phyloP scores from a whole-genome alignment of 305 asterid species.

The Rubia balearica region DNA sequence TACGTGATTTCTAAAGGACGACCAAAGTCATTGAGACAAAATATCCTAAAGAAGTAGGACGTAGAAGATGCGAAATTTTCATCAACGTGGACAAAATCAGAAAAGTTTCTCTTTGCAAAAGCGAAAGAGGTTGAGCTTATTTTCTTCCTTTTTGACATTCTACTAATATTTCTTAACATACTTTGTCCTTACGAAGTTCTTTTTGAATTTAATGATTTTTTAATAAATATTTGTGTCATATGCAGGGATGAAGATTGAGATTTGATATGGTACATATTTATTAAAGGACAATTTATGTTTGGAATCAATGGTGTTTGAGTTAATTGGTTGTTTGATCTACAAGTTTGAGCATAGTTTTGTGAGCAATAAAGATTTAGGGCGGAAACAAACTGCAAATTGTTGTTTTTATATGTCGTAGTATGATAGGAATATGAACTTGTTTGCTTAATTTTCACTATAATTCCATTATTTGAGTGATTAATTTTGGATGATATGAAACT shows the following conservation, averaged over 20 bases:
- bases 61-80: neutral
- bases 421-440: too few relatives aligned
- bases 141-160: neutral
- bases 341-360: too few relatives aligned
- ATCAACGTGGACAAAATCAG: neutral
- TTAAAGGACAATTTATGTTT: neutral
- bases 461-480: too few relatives aligned
- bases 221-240: too few relatives aligned
- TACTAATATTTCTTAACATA: too few relatives aligned
- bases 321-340: too few relatives aligned
- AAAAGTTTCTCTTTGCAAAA: neutral
- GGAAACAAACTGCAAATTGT: too few relatives aligned
- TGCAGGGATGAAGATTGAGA: neutral
- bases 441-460: too few relatives aligned
- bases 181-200: neutral
- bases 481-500: too few relatives aligned
- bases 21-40: neutral
- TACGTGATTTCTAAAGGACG: neutral
- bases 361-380: too few relatives aligned
- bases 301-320: neutral
- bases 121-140: neutral
- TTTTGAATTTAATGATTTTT: too few relatives aligned
- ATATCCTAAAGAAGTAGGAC: neutral
- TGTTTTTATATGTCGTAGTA: too few relatives aligned
- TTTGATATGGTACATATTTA: neutral